A percentile compares a stretch with the other conserved stretches of the same genome.
Evolutionary conservation across 768 basidiomycete genomes (phyloP).

Genomic region (Jaapia argillacea): DNA sequence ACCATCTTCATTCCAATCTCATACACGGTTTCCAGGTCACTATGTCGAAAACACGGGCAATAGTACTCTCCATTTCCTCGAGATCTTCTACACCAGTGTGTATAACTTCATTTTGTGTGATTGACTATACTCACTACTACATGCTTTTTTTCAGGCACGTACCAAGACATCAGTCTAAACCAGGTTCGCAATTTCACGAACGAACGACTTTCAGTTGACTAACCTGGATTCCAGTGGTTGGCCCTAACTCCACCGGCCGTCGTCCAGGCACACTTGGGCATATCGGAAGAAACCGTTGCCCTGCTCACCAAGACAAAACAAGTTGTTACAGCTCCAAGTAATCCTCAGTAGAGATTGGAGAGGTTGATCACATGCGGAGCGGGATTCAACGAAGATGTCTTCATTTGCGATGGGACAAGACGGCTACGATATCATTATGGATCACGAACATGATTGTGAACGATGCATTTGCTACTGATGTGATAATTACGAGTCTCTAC

Average conservation of each 20-base stretch:
- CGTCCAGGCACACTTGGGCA: conserved; percentile 15
- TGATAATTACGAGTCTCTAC: no score
- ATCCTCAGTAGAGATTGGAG: no score
- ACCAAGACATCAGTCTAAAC: conserved; percentile 26
- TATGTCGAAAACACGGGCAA: conserved; percentile 34
- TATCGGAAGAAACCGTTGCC: conserved; percentile 10
- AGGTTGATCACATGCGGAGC: no score
- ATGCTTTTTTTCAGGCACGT: conserved; percentile 16
- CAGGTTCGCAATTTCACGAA: conserved; percentile 19
- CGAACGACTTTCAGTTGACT: not conserved
- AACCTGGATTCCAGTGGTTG: conserved; percentile 11
- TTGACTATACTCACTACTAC: not conserved
- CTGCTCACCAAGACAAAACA: not conserved
- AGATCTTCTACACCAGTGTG: conserved; percentile 20
- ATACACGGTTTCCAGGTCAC: conserved; percentile 24
- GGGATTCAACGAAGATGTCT: no score
- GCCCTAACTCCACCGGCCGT: conserved; percentile 15
- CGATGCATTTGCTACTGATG: no score
- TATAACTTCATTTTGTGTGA: not conserved
- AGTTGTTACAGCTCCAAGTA: not conserved
- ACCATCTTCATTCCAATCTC: no score
- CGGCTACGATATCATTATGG: no score
- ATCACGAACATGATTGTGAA: no score
- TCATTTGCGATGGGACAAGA: no score
- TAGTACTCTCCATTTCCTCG: conserved; percentile 26